Evolutionary conservation across 805 yeast genomes (phyloP), one percentile per base, ranked within the genome.

Genomic region (Candida stauntonica): DNA sequence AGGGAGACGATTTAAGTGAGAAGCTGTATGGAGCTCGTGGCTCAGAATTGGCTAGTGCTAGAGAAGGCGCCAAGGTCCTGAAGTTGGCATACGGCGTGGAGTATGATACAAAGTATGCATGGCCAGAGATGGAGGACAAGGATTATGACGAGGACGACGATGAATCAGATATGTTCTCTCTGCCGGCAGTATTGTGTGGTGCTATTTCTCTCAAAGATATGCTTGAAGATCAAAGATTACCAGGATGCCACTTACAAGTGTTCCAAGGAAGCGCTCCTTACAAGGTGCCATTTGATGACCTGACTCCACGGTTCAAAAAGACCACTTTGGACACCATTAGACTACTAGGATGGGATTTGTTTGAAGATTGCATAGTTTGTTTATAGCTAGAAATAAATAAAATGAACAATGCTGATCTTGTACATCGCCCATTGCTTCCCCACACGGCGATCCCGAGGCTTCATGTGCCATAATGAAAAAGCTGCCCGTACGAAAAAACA

Each of bases 261-360:
- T 16, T 21, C 5, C 37, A 32, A 16, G 31, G 36, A 5, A 3
- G 15, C n/a, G 7, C 8, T 13, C 37, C 26, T 2, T n/a, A 30
- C 13, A 16, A 17, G 15, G 38, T 34, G 20, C 11, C 5, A 8
- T 35, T 20, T 26, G 15, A 5, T 9, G 19, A 28, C 4, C 28
- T 38, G 28, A 21, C 39, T 1, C 36, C 41, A 8, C 16, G 28
- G 14, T 40, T 39, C 29, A 36, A 37, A 26, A n/a, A 31, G 19
- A 30, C 24, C 3, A 26, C 24, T 11, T 26, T 38, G 9, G 41
- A 43, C 32, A 11, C 27, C 4, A 11, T 43, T 5, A 20, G 47
- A 20, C 27, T 43, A 8, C 7, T 43, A 8, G 47, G 47, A 5
- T 36, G 43, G 44, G 41, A 36, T 3, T 24, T 43, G 17, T 39